Percentiles rank a stretch among this genome's conserved stretches.
phyloP scores from a whole-genome alignment of 495 filamentous ascomycete genomes.

The Mytilinidion resinicola region DNA sequence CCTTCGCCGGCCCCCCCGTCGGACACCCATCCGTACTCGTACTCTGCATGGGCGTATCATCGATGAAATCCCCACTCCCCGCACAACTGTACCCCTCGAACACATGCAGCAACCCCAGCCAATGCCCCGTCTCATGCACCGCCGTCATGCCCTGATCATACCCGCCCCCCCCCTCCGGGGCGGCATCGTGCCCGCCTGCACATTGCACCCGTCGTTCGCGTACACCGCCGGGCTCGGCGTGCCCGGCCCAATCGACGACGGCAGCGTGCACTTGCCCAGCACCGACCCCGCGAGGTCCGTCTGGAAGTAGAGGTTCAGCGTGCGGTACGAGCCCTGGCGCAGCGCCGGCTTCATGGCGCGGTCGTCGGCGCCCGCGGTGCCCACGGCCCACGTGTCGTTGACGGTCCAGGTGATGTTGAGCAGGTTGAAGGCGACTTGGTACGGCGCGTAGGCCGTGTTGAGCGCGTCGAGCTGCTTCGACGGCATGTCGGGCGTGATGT shows the following conservation, averaged over 20 bases:
- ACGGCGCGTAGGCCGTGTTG: conserved; percentile 46
- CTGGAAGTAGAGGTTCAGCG: conserved; percentile 62
- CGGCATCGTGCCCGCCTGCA: conserved; percentile 50
- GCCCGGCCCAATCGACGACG: conserved; percentile 20
- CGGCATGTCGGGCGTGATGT: conserved; percentile 43
- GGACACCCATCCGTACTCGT: conserved; percentile 55
- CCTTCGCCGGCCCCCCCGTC: conserved; percentile 35
- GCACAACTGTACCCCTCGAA: conserved; percentile 57
- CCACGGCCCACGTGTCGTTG: conserved; percentile 51
- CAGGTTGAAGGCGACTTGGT: conserved; percentile 50
- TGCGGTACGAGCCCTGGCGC: conserved; percentile 52
- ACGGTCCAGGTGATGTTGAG: conserved; percentile 48
- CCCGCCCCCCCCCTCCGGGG: conserved; percentile 44
- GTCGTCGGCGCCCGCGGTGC: conserved; percentile 40
- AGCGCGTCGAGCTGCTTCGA: conserved; percentile 42
- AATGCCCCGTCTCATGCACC: conserved; percentile 62
- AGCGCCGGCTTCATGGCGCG: conserved; percentile 52
- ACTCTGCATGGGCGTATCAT: conserved; percentile 53
- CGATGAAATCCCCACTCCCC: conserved; percentile 49
- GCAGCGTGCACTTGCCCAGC: conserved; percentile 53
- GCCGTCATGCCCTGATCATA: conserved; percentile 56
- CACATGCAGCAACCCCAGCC: conserved; percentile 59
- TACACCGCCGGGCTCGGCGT: conserved; percentile 28
- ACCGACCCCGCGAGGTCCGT: conserved; percentile 42
- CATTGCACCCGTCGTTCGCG: conserved; percentile 53